These are phyloP conservation scores for Amanita pallidorosea DNA, from an alignment of 768 basidiomycete species.

Conservation along the genomic window DNA sequence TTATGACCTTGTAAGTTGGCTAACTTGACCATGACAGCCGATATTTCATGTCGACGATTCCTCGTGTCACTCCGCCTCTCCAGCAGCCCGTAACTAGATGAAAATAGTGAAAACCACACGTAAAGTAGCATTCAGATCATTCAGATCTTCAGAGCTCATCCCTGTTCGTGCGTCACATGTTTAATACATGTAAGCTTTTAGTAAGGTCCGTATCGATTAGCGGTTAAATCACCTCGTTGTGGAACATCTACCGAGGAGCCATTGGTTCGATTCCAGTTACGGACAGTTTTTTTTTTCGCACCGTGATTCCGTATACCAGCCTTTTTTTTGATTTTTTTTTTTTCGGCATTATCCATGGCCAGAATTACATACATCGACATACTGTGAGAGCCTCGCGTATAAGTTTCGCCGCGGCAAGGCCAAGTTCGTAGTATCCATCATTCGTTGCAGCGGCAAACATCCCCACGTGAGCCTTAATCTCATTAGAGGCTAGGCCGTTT, in stretches of 20 bases:
- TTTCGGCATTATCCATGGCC: no score
- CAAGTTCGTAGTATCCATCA: conserved; percentile 86
- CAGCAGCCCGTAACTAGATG: neutral
- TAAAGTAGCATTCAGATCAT: no score
- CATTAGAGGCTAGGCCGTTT: conserved; percentile 63
- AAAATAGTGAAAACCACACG: neutral
- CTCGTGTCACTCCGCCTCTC: conserved; percentile 9
- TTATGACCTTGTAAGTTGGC: neutral
- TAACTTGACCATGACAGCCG: conserved; percentile 18
- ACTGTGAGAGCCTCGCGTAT: conserved; percentile 35
- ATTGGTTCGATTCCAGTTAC: conserved; percentile 7
- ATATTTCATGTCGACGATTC: conserved; percentile 27
- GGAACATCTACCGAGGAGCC: conserved; percentile 4
- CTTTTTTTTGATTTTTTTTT: no score
- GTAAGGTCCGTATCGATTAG: conserved; percentile 4
- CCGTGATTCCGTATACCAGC: no score
- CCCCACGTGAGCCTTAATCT: conserved; percentile 76
- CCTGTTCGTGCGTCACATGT: no score
- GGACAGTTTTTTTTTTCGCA: no score
- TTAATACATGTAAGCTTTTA: neutral
- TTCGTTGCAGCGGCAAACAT: conserved; percentile 81
- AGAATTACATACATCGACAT: neutral
- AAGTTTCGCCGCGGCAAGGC: conserved; percentile 50
- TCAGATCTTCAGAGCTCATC: no score
- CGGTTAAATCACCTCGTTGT: conserved; percentile 6